phyloP scores from a whole-genome alignment of 2,329 filamentous ascomycete species.

The Cytospora paraplurivora region DNA sequence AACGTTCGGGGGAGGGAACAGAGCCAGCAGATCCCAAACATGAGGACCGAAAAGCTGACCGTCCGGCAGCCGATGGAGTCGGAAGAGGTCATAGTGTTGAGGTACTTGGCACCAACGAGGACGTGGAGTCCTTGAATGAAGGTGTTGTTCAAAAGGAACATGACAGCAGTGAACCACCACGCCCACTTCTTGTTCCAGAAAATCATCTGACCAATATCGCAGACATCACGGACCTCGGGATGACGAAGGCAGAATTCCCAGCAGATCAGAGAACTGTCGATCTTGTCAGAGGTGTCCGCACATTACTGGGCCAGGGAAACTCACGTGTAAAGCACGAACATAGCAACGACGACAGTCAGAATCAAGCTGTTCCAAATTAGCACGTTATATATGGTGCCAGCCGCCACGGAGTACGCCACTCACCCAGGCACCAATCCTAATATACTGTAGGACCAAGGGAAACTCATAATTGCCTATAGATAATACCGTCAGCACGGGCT shows the following conservation, averaged over 20 bases:
- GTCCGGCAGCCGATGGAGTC: constrained; percentile 69
- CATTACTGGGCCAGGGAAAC: constrained; percentile 59
- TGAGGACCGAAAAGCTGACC: constrained; percentile 75
- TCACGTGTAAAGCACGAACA: constrained; percentile 81
- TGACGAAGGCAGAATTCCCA: constrained; percentile 92
- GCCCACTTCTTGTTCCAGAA: constrained; percentile 82
- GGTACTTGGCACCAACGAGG: constrained; percentile 79
- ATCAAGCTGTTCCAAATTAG: constrained; percentile 57
- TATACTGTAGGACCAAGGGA: constrained; percentile 88
- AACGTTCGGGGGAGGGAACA: constrained; percentile 87
- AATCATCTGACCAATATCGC: constrained; percentile 92
- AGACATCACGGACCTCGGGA: constrained; percentile 88
- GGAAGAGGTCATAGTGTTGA: constrained; percentile 82
- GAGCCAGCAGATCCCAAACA: constrained; percentile 73
- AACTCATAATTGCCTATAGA: constrained; percentile 81
- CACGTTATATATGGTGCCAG: background rate
- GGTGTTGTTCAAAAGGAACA: constrained; percentile 94
- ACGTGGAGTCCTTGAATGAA: constrained; percentile 66
- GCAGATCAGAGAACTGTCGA: constrained; percentile 40
- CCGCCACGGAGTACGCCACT: constrained; percentile 6
- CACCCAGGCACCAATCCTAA: constrained; percentile 81
- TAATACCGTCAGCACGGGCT: background rate
- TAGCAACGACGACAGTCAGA: constrained; percentile 76
- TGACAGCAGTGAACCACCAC: constrained; percentile 71
- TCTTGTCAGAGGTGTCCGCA: constrained; percentile 22